These are phyloP conservation scores for Penicillium chermesinum DNA, from an alignment of 495 filamentous ascomycete species.

Conservation along the genomic window DNA sequence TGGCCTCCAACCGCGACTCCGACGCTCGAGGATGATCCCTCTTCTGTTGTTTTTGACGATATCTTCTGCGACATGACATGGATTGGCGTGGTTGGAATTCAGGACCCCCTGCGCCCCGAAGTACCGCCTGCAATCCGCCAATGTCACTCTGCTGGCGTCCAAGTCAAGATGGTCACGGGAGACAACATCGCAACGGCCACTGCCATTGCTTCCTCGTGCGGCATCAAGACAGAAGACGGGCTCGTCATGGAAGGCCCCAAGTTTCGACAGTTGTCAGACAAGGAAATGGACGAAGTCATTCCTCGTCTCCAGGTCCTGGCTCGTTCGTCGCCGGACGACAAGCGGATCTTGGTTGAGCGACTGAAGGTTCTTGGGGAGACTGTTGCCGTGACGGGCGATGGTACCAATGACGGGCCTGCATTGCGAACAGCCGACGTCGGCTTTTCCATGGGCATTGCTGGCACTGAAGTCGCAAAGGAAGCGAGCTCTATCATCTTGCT, in stretches of 20 bases:
- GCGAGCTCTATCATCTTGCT: constrained; percentile 88
- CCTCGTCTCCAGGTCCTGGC: constrained; percentile 77
- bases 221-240: constrained; percentile 70
- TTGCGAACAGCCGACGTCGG: constrained; percentile 82
- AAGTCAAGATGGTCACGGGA: constrained; percentile 85
- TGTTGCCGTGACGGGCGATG: constrained; percentile 85
- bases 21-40: constrained; percentile 45
- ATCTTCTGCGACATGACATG: constrained; percentile 57
- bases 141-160: constrained; percentile 72
- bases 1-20: constrained; percentile 53
- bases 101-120: constrained; percentile 65
- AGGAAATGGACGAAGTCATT: constrained; percentile 65
- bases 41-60: constrained; percentile 50
- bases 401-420: constrained; percentile 86
- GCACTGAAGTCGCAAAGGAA: constrained; percentile 91
- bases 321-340: constrained; percentile 83
- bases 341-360: constrained; percentile 69
- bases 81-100: constrained; percentile 60
- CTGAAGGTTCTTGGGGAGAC: constrained; percentile 72
- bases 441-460: constrained; percentile 89
- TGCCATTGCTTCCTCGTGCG: constrained; percentile 79
- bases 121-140: constrained; percentile 68
- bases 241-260: constrained; percentile 78
- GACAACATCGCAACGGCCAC: constrained; percentile 79
- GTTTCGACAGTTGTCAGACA: constrained; percentile 71